Base-by-base conservation (phyloP, 176 grass and related monocot genomes). In the Oryza glumipatula region DNA sequence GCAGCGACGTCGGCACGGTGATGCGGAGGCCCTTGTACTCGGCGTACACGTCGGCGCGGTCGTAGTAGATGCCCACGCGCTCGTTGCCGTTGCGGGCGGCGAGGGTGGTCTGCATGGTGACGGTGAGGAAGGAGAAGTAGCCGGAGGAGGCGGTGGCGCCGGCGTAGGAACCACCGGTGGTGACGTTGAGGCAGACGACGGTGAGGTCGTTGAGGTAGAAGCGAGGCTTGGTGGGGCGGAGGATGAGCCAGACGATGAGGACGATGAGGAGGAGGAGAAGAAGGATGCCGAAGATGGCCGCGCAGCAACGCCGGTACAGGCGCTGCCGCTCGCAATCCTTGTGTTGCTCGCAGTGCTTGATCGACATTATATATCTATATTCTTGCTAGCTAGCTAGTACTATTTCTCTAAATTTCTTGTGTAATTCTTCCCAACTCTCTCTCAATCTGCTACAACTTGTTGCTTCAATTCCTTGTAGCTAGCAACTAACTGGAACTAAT, bases 61-160 rank as follows among this genome's bases (percentile, higher is more conserved):
- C 92, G 84, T 88, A 97, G 86, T 91, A 94, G 81, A 97, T 93
- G 78, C 88, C 92, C 3, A 94, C 74, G 68, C 79, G 86, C 8
- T 67, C 68, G 86, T 97, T 94, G 41, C 86, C 86, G 84, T 97
- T 97, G 88, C 60, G 76, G 16, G 86, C 78, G 6, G 65, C 78
- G 70, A 97, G 9, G 22, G 90, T 93, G 5, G 83, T 82, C 82
- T 97, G 84, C 77, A 97, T 76, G 5, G 79, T 89, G 7, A 88
- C 69, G 63, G 95, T 43, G 35, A 97, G 92, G 60, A 74, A 67
- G 19, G 84, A n/a, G 23, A 70, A 35, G 61, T 32, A 19, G 35
- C 35, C 35, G 60, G 17, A 21, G 16, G 52, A 1, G 22, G 69
- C 14, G 23, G 22, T 11, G 14, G 38, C 38, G 30, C 30, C 30